phyloP scores from a whole-genome alignment of 1,284 basidiomycete species.

The Takashimella koratensis region DNA sequence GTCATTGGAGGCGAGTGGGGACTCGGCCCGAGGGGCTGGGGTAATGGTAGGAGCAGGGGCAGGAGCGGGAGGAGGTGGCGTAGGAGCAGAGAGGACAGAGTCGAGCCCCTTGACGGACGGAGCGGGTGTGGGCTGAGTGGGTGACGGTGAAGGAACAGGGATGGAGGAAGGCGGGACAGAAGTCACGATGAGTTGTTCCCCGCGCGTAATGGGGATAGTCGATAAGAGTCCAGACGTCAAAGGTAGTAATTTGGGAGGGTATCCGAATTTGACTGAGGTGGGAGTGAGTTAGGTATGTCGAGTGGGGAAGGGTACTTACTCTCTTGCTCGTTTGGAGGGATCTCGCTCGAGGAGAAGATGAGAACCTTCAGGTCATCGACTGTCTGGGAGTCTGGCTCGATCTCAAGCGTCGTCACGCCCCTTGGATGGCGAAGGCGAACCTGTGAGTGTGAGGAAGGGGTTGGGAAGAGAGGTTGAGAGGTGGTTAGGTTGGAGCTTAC shows the following conservation, averaged over 20 bases:
- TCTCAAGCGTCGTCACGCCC: constrained; percentile 70
- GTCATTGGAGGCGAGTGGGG: constrained; percentile 9
- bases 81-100: constrained; percentile 30
- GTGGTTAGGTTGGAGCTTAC: background rate
- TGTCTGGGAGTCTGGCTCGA: constrained; percentile 56
- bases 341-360: constrained; percentile 63
- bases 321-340: constrained; percentile 70
- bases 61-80: constrained; percentile 15
- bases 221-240: constrained; percentile 67
- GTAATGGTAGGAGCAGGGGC: constrained; percentile 14
- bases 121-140: constrained; percentile 22
- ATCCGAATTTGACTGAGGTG: constrained; percentile 72
- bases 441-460: constrained; percentile 12
- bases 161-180: constrained; percentile 38
- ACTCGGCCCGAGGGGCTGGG: constrained; percentile 8
- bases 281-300: background rate
- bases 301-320: constrained; percentile 53
- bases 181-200: constrained; percentile 79
- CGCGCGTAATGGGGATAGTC: constrained; percentile 67
- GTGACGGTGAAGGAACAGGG: constrained; percentile 11
- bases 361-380: constrained; percentile 69
- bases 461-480: background rate
- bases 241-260: constrained; percentile 70
- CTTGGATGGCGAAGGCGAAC: constrained; percentile 73
- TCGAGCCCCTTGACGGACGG: constrained; percentile 37